Evolutionary conservation across 345 rosid genomes (phyloP), one percentile per base, ranked within the genome.

Genomic region (Passiflora organensis): DNA sequence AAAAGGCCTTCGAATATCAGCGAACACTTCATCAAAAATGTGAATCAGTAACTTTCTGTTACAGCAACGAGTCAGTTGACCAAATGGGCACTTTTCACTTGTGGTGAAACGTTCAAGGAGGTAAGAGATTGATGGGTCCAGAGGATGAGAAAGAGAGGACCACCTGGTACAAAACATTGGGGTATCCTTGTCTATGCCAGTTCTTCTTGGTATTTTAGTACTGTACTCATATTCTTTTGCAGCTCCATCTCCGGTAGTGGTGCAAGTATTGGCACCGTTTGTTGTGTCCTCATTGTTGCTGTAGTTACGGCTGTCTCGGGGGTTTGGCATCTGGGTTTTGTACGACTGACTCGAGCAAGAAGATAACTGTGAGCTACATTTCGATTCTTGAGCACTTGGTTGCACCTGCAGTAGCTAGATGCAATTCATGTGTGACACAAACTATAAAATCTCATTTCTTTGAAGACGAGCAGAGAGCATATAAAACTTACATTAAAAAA

Each of bases 41-140:
- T 80, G 78, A 43, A 93, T 86, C 57, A 86, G 59, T 51, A 89
- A 60, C 52, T 84, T 93, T 6, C 95, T 41, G 51, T 93, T 80
- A 68, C 85, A 78, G 0, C 77, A 77, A 10, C 51, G 87, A 49
- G 55, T 17, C 42, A 87, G 51, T 17, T 55, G 61, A 37, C 64
- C 62, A 16, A 32, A 53, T 20, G 43, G 28, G 34, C 20, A 16
- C 18, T 49, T 6, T 16, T 41, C 18, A 13, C 20, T 41, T 14
- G 60, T 32, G 56, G 67, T 48, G 61, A 60, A 75, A 41, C 58
- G 67, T 59, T 87, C 95, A 47, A 91, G 81, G 43, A 68, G 59
- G 66, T 78, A 59, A 73, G 85, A 91, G 54, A 77, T 79, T 3
- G 93, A 80, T 15, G 93, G 85, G 62, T 91, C 75, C 10, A 88